These are phyloP conservation scores for Pseudocercospora pini-densiflorae DNA, from an alignment of 2,329 filamentous ascomycete genomes.

Conservation along the genomic window DNA sequence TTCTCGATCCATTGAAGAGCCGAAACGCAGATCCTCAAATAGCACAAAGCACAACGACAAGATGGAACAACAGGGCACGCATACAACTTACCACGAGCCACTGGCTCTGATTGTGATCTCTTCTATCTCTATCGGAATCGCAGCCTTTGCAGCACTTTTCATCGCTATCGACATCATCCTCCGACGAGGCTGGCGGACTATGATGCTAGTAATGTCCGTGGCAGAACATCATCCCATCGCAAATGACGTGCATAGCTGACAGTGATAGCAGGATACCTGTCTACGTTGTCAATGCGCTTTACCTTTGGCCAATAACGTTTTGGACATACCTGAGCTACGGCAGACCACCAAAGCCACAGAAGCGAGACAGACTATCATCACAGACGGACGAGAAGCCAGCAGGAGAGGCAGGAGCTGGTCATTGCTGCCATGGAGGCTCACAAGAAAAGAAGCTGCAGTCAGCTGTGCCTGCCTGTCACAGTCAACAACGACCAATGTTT, in stretches of 20 bases:
- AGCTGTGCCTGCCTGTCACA: constrained; percentile 17
- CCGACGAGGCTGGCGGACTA: constrained; percentile 19
- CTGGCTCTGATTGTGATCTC: constrained; percentile 7
- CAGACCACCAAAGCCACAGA: constrained; percentile 25
- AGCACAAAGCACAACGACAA: not conserved
- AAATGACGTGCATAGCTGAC: not conserved
- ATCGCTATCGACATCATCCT: constrained; percentile 18
- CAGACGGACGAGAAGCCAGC: not conserved
- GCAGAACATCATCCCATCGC: not conserved
- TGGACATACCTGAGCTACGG: constrained; percentile 33
- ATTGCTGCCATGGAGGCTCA: not conserved
- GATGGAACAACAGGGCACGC: constrained; percentile 2
- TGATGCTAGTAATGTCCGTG: constrained; percentile 21
- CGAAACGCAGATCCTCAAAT: not conserved
- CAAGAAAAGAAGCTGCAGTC: not conserved
- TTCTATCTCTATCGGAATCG: constrained; percentile 19
- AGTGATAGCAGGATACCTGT: constrained; percentile 28
- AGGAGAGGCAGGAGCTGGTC: not conserved
- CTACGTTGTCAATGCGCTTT: constrained; percentile 33
- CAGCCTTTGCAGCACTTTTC: constrained; percentile 9
- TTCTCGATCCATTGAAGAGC: not conserved
- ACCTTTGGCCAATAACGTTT: constrained; percentile 31
- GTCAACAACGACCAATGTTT: constrained; percentile 27
- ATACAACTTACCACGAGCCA: constrained; percentile 1
- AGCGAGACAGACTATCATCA: not conserved